Base-by-base conservation (phyloP, 1,284 basidiomycete species). In the Wolfiporia cocos region DNA sequence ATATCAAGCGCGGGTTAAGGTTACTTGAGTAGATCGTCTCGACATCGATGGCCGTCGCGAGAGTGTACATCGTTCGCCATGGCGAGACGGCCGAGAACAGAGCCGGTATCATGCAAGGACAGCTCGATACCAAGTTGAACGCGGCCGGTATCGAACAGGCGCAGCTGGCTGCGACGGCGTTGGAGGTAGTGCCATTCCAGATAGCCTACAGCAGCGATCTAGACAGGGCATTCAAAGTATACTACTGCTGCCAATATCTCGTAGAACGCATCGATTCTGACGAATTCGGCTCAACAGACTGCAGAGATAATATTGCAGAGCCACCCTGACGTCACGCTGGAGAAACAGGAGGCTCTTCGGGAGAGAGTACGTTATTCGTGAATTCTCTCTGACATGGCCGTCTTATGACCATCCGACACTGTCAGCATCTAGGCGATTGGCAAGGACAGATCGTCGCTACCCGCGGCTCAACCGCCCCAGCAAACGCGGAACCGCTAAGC, bases 21-120 rank as follows among this genome's bases (percentile, higher is more conserved):
- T n/a, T n/a, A n/a, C n/a, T n/a, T n/a, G n/a, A n/a, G n/a, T n/a
- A n/a, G n/a, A n/a, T 26, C 29, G 10, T 35, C 24, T 32, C 19
- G 21, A 35, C 45, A 33, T 37, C 37, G 41, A 47, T 47, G 45
- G 21, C 34, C 40, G 47, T 53, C 29, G 54, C 46, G 1, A 39
- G 39, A 31, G 54, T 88, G 30, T 85, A 80, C 56, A 64, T 88
- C 46, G 72, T 87, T 34, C 76, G 85, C 34, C 86, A 88, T 52
- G 86, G 84, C 24, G 84, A 88, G 64, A 88, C 85, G 22, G 69
- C 77, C 37, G 76, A 73, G 55, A 88, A 87, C 57, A 62, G 67
- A 41, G 58, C 64, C 9, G 66, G 67, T 20, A 75, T 83, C 45
- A 73, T 86, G 37, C 85, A 88, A 65, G 85, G 86, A 33, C 85